Conservation (phyloP, 2,329 filamentous ascomycete genomes). For the Cordyceps fumosorosea region DNA sequence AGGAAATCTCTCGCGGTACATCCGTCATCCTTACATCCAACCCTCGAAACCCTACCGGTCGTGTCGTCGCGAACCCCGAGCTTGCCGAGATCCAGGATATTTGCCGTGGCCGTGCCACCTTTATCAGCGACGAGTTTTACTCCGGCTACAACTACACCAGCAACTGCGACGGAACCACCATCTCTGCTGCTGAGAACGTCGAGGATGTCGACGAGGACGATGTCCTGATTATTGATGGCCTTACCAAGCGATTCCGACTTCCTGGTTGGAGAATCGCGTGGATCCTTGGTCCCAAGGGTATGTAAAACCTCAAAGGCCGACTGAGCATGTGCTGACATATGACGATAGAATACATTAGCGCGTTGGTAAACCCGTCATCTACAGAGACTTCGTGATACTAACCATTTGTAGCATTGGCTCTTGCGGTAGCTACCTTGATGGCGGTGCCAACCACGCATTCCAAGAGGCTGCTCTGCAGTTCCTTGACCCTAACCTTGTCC, state of each 20-base stretch:
- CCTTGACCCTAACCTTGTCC: conserved; percentile 80
- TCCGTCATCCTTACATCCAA: conserved; percentile 92
- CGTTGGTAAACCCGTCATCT: conserved; percentile 36
- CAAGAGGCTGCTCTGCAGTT: conserved; percentile 89
- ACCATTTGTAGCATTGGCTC: conserved; percentile 60
- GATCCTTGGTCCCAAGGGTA: conserved; percentile 81
- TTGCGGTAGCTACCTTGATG: conserved; percentile 90
- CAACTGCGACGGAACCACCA: conserved; percentile 82
- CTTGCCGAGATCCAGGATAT: conserved; percentile 88
- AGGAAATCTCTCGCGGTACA: conserved; percentile 80
- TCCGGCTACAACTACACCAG: conserved; percentile 93
- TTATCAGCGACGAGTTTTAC: conserved; percentile 97
- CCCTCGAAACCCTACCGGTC: conserved; percentile 88
- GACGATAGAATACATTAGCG: conserved; percentile 80
- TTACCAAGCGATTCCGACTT: conserved; percentile 94
- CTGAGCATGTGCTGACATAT: background rate
- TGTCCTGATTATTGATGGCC: conserved; percentile 88
- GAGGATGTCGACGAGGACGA: conserved; percentile 85
- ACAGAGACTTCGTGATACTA: conserved; percentile 8
- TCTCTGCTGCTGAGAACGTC: conserved; percentile 84
- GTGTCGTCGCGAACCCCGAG: conserved; percentile 78
- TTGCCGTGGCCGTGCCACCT: conserved; percentile 80
- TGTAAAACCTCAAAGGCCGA: conserved; percentile 13
- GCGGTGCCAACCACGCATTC: conserved; percentile 90
- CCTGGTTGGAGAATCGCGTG: conserved; percentile 96